Percentiles rank a stretch among this genome's conserved stretches.
Evolutionary conservation across 2,329 filamentous ascomycete species (phyloP).

Genomic region (Hysterium pulicare): DNA sequence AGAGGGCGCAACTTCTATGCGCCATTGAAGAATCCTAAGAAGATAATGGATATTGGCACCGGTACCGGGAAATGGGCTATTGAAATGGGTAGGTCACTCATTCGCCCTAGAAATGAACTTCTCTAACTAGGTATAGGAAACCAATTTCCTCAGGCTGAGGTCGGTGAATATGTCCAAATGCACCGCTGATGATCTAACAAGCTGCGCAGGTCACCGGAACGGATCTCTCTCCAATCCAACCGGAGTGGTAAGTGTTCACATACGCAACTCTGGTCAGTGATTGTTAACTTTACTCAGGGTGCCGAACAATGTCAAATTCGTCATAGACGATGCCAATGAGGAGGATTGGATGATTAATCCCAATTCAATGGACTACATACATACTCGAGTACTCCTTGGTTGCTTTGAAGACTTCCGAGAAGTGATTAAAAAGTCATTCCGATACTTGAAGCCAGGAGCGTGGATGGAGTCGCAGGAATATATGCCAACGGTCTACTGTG

Average conservation of each 20-base stretch:
- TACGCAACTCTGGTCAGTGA: background rate
- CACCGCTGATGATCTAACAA: background rate
- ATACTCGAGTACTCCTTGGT: slow-evolving; percentile 57
- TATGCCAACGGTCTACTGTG: slow-evolving; percentile 47
- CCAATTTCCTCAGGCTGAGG: slow-evolving; percentile 30
- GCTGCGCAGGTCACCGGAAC: slow-evolving; percentile 40
- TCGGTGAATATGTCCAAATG: slow-evolving; percentile 12
- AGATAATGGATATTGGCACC: slow-evolving; percentile 42
- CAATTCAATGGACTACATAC: slow-evolving; percentile 56
- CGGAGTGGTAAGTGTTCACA: slow-evolving; percentile 25
- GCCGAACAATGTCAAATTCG: slow-evolving; percentile 71
- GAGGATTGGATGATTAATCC: slow-evolving; percentile 55
- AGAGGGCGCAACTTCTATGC: slow-evolving; percentile 35
- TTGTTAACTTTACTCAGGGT: slow-evolving; percentile 34
- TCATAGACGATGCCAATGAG: slow-evolving; percentile 65
- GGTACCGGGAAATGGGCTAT: slow-evolving; percentile 43
- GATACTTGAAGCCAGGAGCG: slow-evolving; percentile 55
- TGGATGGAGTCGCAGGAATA: slow-evolving; percentile 46
- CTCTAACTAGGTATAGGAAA: slow-evolving; percentile 27
- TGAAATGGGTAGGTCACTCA: slow-evolving; percentile 36
- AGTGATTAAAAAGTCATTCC: slow-evolving; percentile 51
- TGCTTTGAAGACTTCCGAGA: slow-evolving; percentile 55
- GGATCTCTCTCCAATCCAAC: slow-evolving; percentile 41
- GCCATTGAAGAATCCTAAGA: slow-evolving; percentile 34
- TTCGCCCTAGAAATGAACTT: background rate